These are phyloP conservation scores for Aspergillus niger DNA, from an alignment of 2,329 filamentous ascomycete genomes.

Conservation along the genomic window DNA sequence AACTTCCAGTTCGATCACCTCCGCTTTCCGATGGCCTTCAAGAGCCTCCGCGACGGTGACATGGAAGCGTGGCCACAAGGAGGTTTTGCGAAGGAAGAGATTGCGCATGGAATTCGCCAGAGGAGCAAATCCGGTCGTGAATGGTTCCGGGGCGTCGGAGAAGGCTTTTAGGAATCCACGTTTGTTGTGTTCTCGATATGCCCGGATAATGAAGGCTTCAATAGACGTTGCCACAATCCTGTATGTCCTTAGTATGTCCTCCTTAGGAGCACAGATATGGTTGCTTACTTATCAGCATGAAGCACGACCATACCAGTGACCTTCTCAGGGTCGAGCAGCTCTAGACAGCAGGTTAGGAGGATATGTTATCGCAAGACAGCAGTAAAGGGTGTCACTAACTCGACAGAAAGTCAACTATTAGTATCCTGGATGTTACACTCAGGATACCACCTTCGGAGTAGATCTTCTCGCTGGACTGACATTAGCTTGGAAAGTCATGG, in stretches of 20 bases:
- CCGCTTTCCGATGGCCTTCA: slow-evolving; percentile 88
- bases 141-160: slow-evolving; percentile 88
- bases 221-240: slow-evolving; percentile 80
- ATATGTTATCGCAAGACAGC: not conserved
- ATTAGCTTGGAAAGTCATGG: slow-evolving; percentile 21
- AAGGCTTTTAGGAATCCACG: slow-evolving; percentile 93
- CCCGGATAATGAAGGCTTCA: slow-evolving; percentile 91
- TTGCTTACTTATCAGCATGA: slow-evolving; percentile 71
- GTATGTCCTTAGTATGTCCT: slow-evolving; percentile 14
- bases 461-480: slow-evolving; percentile 71
- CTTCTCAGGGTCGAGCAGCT: slow-evolving; percentile 74
- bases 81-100: slow-evolving; percentile 83
- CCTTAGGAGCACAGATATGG: not conserved
- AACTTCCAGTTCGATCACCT: slow-evolving; percentile 95
- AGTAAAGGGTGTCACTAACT: slow-evolving; percentile 35
- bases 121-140: slow-evolving; percentile 84
- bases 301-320: slow-evolving; percentile 85
- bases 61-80: slow-evolving; percentile 92
- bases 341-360: slow-evolving; percentile 27
- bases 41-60: slow-evolving; percentile 84
- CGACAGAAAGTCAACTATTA: slow-evolving; percentile 93
- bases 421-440: slow-evolving; percentile 91
- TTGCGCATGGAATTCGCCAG: slow-evolving; percentile 89
- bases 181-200: slow-evolving; percentile 95
- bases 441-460: slow-evolving; percentile 88